Evolutionary conservation across 108 stramenopile species (phyloP), one percentile per base, ranked within the genome.

Genomic region (Nannochloropsis salina): DNA sequence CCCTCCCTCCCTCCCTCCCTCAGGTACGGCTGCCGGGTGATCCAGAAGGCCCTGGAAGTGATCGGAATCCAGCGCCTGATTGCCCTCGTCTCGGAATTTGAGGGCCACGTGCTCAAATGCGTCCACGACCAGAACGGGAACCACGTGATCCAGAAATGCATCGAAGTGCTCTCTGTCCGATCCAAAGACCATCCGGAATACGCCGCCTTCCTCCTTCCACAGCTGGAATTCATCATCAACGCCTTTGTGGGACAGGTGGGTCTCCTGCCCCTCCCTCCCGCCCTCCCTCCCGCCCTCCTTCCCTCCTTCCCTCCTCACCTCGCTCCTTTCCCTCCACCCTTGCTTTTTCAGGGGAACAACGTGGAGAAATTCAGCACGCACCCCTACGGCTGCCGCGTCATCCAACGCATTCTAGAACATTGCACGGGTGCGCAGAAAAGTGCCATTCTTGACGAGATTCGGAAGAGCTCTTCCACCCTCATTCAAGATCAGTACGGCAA

Each of bases 101-200:
- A 95, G 8, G 90, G 92, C 12, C 90, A 95, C 88, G 96, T 95
- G n/a, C 88, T 96, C 80, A 92, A 90, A 81, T 96, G 95, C 85
- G 96, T 98, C 42, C 96, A 97, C 81, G 97, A 98, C 86, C 96
- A 96, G 85, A 96, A 98, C 86, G 97, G 96, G 10, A 98, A 98
- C 90, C 97, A 98, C 88, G 97, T 98, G 18, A 96, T 97, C 85
- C 97, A 98, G 88, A 81, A 81, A 81, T 20, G 21, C 18, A 81
- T 81, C 31, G 80, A 81, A 22, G 80, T 81, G 21, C 18, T 81
- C 80, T 81, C 21, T 10, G 47, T 51, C 47, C 47, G 47, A 15
- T 51, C 47, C 12, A 51, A 51, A 15, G 15, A 18, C 15, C 22
- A 22, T 80, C 20, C n/a, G n/a, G 80, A 18, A 80, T 80, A 80